Conservation (phyloP, 495 filamentous ascomycete genomes). For the Daldinia bambusicola region DNA sequence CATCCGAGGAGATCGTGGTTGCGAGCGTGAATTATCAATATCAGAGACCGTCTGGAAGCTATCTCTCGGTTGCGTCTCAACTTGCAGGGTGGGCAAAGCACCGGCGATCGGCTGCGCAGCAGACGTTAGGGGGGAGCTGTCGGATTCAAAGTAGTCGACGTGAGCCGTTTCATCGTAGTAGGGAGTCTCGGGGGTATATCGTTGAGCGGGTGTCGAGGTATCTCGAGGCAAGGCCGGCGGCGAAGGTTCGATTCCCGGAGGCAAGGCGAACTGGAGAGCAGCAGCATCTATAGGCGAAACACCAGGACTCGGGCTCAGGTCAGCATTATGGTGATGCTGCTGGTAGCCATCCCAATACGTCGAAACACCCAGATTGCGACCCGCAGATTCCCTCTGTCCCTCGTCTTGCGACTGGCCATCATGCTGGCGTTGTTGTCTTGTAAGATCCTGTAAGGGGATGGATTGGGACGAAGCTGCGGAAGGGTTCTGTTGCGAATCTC, state of each 20-base stretch:
- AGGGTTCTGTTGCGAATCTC: constrained; percentile 42
- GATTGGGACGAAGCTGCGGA: constrained; percentile 67
- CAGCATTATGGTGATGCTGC: constrained; percentile 42
- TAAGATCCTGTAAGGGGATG: constrained; percentile 87
- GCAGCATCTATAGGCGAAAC: constrained; percentile 58
- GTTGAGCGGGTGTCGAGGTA: constrained; percentile 49
- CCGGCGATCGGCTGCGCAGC: constrained; percentile 74
- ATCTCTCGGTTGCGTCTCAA: constrained; percentile 68
- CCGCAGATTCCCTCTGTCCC: constrained; percentile 44
- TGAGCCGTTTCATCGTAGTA: constrained; percentile 65
- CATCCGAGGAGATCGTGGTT: constrained; percentile 55
- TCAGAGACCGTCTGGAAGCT: constrained; percentile 70
- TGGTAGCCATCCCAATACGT: constrained; percentile 60
- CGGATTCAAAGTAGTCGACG: constrained; percentile 73
- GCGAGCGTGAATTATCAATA: constrained; percentile 56
- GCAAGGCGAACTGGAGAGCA: constrained; percentile 60
- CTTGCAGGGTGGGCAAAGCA: constrained; percentile 57
- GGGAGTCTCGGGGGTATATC: constrained; percentile 53
- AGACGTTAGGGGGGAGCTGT: constrained; percentile 72
- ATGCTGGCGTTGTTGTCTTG: constrained; percentile 64
- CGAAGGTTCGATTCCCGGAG: constrained; percentile 54
- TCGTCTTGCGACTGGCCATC: constrained; percentile 48
- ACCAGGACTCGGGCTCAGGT: constrained; percentile 34
- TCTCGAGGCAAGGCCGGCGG: constrained; percentile 29
- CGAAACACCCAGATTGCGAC: constrained; percentile 55